Evolutionary conservation across 768 basidiomycete genomes (phyloP), one percentile per base, ranked within the genome.

Genomic region (Rhizopogon vulgaris): DNA sequence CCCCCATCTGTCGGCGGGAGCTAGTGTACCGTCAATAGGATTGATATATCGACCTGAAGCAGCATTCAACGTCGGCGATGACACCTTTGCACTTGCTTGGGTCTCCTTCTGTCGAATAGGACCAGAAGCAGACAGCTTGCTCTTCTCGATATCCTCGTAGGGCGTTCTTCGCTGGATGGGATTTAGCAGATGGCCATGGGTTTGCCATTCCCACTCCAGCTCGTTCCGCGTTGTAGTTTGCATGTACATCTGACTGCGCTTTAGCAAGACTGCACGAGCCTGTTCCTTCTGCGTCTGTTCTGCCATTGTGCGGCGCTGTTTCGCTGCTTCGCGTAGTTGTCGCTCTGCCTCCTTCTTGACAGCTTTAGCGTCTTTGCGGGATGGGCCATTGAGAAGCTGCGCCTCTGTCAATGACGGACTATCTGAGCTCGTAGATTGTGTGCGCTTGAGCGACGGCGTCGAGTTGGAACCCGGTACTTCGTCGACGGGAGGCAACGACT

Each of bases 231-330:
- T 69, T 28, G 73, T 68, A 15, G 64, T 76, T 58, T 82, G 78
- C 63, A 80, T 80, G 60, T 88, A 73, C 68, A 91, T 77, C 58
- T 85, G 82, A 54, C 80, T 84, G 57, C 90, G 86, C 73, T 94
- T 95, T 62, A 85, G 80, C 84, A 94, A 87, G 69, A 95, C 93
- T 40, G 90, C 91, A 50, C 93, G 82, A 15, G 93, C 90, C 68
- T 93, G 87, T 61, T 96, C 94, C 60, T 84, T 82, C 55, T 90
- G 83, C 63, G 74, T 83, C 60, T 82, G 83, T 66, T 85, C 82
- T 15, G 78, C 82, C 56, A 88, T 75, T 51, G 83, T 83, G 56
- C 91, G 88, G 56, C 86, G 84, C 59, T 90, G 87, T 61, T 85
- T 81, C 74, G 94, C 90, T 17, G 88, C 87, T 68, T 94, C 91